Evolutionary conservation across 1,284 basidiomycete species (phyloP), one percentile per base, ranked within the genome.

Genomic region (Entoloma clypeatum): DNA sequence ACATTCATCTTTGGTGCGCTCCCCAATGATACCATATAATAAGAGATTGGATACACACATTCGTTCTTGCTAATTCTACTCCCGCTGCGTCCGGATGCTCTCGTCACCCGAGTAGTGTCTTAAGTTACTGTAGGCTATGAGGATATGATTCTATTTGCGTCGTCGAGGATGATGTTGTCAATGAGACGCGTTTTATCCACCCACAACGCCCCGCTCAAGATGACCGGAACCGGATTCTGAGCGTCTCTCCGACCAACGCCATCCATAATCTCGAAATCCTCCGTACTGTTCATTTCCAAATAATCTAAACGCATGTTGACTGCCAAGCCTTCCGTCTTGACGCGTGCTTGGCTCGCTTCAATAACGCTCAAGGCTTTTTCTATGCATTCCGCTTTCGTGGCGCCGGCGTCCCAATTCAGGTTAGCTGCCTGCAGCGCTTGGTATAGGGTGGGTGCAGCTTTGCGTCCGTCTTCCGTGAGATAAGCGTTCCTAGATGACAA

Each of bases 401-500:
- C 49, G 5, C 74, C 74, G 0, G 57, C 50, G 2, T 64, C 56
- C 82, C 84, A 92, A 0, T 69, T 70, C 0, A 52, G 41, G 36
- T 77, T 62, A 0, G 77, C 88, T 1, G 69, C 70, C 6, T 64
- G 59, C 2, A 96, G 69, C 0, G 92, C 92, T 9, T 72, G 68
- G 56, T 82, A 77, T 1, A 99, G 75, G 0, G 77, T 75, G 0
- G 86, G 77, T 0, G 95, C 92, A 21, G 81, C 70, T 22, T 63
- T 58, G 1, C 82, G 74, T 50, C 93, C 92, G 13, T 68, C 57
- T 0, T 63, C 48, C 0, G 79, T 74, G 17, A 99, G 79, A 60
- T 97, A 96, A 5, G 79, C 78, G 60, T 99, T 99, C 3, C 96
- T 75, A 13, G 92, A 96, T 18, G 90, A 94, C 13, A 98, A 75